A percentile compares a stretch with the other conserved stretches of the same genome.
These are phyloP conservation scores for Dispira simplex DNA, from an alignment of 192 early-diverging fungal genomes.

Conservation along the genomic window DNA sequence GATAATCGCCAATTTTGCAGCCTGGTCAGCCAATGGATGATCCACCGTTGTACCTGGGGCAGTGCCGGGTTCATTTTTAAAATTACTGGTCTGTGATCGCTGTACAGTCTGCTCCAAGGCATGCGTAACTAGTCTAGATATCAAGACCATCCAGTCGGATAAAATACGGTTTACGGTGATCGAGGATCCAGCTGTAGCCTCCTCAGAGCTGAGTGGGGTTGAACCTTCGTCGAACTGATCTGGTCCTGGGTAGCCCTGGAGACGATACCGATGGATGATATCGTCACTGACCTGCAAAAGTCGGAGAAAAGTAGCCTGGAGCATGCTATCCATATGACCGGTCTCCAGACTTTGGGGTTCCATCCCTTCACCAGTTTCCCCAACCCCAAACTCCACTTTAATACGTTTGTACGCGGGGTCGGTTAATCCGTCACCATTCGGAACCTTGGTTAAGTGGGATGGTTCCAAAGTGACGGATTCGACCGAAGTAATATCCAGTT, in stretches of 20 bases:
- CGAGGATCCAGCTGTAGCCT: neutral
- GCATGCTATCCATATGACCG: neutral
- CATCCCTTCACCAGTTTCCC: neutral
- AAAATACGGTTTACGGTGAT: neutral
- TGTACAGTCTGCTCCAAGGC: neutral
- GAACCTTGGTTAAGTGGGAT: neutral
- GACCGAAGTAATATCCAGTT: neutral
- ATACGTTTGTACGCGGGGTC: neutral
- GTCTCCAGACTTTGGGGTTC: neutral
- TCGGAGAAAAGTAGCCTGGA: neutral
- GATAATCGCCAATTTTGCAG: neutral
- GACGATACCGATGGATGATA: neutral
- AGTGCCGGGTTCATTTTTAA: neutral
- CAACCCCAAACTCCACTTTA: neutral
- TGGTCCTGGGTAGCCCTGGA: neutral
- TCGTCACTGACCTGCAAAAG: conserved; percentile 3
- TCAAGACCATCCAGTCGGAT: conserved; percentile 5
- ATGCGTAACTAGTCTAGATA: neutral
- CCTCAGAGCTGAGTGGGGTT: neutral
- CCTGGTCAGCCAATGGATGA: neutral
- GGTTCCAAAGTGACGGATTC: neutral
- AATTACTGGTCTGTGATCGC: neutral
- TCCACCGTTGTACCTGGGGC: neutral
- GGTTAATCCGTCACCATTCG: neutral
- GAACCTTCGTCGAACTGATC: neutral